Base-by-base conservation (phyloP, 495 filamentous ascomycete species). In the Durotheca rogersii region DNA sequence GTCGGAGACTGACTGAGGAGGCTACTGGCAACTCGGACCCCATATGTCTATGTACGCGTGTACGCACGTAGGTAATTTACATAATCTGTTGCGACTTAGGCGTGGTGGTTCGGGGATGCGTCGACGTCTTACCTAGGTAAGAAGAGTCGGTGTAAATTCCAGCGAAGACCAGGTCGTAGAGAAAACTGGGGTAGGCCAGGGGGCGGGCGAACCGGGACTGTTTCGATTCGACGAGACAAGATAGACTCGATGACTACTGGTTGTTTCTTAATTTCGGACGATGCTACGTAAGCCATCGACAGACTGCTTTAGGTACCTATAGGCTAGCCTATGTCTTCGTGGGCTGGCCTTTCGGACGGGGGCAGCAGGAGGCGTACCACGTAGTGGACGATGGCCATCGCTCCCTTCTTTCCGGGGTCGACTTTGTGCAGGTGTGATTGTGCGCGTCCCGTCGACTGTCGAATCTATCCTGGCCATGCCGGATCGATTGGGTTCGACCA, bases 401-500 rank as follows among this genome's bases (percentile, higher is more conserved):
- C 9, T 27, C 9, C 4, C 9, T 27, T 27, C 9, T 27, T 27
- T 27, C 9, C 4, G 9, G 4, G 23, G 23, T 27, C 23, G 9
- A 27, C 23, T 27, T n/a, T n/a, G n/a, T n/a, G n/a, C n/a, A n/a
- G n/a, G n/a, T n/a, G n/a, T n/a, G n/a, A n/a, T n/a, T n/a, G n/a
- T n/a, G n/a, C n/a, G n/a, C n/a, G n/a, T n/a, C n/a, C n/a, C 17
- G 27, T 34, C 11, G 10, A 6, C 7, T 47, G 41, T 53, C 19
- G 37, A 10, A 19, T 37, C 23, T 27, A 9, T 47, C 33, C 48
- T 41, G 7, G 38, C 37, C 14, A 58, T 58, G 55, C 55, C 44
- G 49, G 55, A 58, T 58, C 53, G 48, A 58, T 58, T 58, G 55
- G 55, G 18, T 39, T 53, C 39, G 44, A 53, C 53, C 44, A 21